Conservation (phyloP, 2,329 filamentous ascomycete genomes). For the Aspergillus sp. region DNA sequence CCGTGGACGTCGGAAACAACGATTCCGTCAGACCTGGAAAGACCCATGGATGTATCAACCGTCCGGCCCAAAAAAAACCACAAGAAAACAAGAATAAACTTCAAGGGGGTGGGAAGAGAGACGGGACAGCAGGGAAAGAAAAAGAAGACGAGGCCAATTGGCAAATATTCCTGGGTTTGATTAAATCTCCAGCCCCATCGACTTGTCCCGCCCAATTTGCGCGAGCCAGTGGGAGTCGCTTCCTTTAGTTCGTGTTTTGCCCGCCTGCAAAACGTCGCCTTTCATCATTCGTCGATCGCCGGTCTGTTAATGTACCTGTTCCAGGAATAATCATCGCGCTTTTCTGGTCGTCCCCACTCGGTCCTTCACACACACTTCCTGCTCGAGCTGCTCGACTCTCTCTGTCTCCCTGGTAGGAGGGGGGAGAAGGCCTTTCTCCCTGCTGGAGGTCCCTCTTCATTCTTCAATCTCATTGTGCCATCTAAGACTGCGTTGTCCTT, state of each 20-base stretch:
- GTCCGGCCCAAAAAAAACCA: not conserved
- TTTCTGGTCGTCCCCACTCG: conserved; percentile 19
- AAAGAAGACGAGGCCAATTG: not conserved
- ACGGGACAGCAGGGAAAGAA: not conserved
- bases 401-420: not conserved
- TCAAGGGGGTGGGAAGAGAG: not conserved
- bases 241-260: conserved; percentile 6
- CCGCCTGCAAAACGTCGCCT: conserved; percentile 6
- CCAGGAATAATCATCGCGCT: conserved; percentile 15
- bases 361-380: not conserved
- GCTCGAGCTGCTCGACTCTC: conserved; percentile 1
- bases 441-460: no score
- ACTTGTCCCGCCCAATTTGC: no score
- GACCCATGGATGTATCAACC: not conserved
- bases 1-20: not conserved
- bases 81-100: not conserved
- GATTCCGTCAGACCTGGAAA: not conserved
- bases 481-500: not conserved
- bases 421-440: no score
- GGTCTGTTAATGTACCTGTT: conserved; percentile 12
- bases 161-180: not conserved
- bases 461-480: not conserved
- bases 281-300: conserved; percentile 19
- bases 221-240: conserved; percentile 1
- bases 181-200: no score